Base-by-base conservation (phyloP, 2,329 filamentous ascomycete genomes). In the Talaromyces sp. region DNA sequence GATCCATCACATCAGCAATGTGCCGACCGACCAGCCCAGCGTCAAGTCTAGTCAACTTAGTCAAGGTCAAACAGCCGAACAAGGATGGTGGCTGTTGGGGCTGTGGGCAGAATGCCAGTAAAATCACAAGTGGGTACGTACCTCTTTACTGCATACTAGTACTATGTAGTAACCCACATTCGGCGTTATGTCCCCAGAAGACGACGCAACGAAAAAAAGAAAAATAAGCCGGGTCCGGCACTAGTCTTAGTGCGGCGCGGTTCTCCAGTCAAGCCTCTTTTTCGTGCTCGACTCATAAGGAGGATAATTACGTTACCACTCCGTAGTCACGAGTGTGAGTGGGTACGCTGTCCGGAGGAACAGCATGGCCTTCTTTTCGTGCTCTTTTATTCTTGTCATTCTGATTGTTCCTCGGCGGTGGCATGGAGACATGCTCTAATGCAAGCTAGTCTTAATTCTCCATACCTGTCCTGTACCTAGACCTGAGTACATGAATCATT, bases 71-170 rank as follows among this genome's bases (percentile, higher is more conserved):
- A 56, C 51, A 34, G n/a, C 47, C 47, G 47, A 31, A 54, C 51
- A 29, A 34, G 51, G 51, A 34, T 56, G 31, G 51, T 56, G 51
- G 51, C 51, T 56, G 51, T 34, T 54, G 51, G 27, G 51, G 45
- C 45, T 49, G n/a, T 49, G 45, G 25, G 47, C 47, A 51, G n/a
- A 51, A 27, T 51, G 47, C 47, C 45, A 29, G 47, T 51, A 51
- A 51, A 29, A n/a, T 3, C 47, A 29, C 3, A 51, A 29, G 47
- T 51, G 47, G 47, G 29, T 29, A 29, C 47, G 25, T 2, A n/a
- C n/a, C n/a, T n/a, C n/a, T n/a, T n/a, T n/a, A n/a, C n/a, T n/a
- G n/a, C n/a, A n/a, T n/a, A n/a, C n/a, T n/a, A n/a, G n/a, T n/a
- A n/a, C n/a, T n/a, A n/a, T n/a, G n/a, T 5, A n/a, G 29, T 56